Percentiles rank a stretch among this genome's conserved stretches.
These are phyloP conservation scores for Debaryomycetaceae sp. DNA, from an alignment of 1,139 yeast species.

Conservation along the genomic window DNA sequence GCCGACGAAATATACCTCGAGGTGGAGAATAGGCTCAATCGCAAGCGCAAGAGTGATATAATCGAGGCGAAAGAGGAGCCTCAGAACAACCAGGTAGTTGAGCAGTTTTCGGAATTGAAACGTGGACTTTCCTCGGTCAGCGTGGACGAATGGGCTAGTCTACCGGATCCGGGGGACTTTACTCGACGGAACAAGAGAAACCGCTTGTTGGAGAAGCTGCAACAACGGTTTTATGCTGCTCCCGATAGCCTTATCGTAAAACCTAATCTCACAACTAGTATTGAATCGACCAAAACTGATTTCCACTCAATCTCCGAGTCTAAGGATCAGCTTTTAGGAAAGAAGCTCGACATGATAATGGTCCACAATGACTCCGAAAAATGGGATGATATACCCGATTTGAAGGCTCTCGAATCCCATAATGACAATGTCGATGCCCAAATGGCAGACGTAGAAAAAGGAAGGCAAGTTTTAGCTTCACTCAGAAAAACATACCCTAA, in stretches of 20 bases:
- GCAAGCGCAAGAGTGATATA: slow-evolving; percentile 23
- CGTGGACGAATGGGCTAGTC: slow-evolving; percentile 69
- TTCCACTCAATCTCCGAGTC: slow-evolving; percentile 51
- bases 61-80: slow-evolving; percentile 17
- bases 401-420: slow-evolving; percentile 27
- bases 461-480: slow-evolving; percentile 61
- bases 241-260: slow-evolving; percentile 65
- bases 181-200: slow-evolving; percentile 76
- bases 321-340: slow-evolving; percentile 48
- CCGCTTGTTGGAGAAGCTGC: slow-evolving; percentile 59
- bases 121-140: slow-evolving; percentile 56
- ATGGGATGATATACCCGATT: slow-evolving; percentile 29
- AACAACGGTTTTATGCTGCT: slow-evolving; percentile 73
- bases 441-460: slow-evolving; percentile 48
- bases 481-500: slow-evolving; percentile 70
- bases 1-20: slow-evolving; percentile 69
- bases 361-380: slow-evolving; percentile 6
- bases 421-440: background rate
- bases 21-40: slow-evolving; percentile 56
- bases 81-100: slow-evolving; percentile 16
- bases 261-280: slow-evolving; percentile 12
- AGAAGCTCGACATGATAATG: slow-evolving; percentile 37
- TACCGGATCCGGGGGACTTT: slow-evolving; percentile 89
- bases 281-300: slow-evolving; percentile 26
- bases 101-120: slow-evolving; percentile 52